phyloP scores from a whole-genome alignment of 2,329 filamentous ascomycete genomes.

The Exutisphaerella laricina region DNA sequence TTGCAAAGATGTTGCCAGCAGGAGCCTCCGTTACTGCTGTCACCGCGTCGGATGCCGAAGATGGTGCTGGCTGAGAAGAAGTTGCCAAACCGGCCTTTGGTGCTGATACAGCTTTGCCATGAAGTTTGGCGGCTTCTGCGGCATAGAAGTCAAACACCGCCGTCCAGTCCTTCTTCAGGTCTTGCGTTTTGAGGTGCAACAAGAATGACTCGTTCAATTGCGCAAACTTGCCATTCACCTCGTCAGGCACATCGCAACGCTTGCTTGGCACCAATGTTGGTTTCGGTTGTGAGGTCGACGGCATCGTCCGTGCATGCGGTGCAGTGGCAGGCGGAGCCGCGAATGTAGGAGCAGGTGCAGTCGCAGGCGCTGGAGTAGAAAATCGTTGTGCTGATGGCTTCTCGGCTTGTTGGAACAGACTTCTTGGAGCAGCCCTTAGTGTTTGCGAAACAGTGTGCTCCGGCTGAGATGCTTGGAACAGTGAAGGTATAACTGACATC shows the following conservation, averaged over 20 bases:
- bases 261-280: neutral
- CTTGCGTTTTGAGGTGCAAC: slow-evolving; percentile 23
- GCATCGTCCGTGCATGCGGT: slow-evolving; percentile 8
- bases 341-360: slow-evolving; percentile 9
- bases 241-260: slow-evolving; percentile 1
- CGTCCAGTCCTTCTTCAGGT: slow-evolving; percentile 27
- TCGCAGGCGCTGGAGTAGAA: slow-evolving; percentile 9
- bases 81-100: slow-evolving; percentile 1
- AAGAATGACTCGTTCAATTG: slow-evolving; percentile 27
- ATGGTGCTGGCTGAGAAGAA: neutral
- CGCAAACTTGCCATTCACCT: slow-evolving; percentile 17
- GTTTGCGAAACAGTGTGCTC: slow-evolving; percentile 1
- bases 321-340: slow-evolving; percentile 17
- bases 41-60: neutral
- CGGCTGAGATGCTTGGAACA: slow-evolving; percentile 7
- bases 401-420: neutral
- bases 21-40: neutral
- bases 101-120: slow-evolving; percentile 7
- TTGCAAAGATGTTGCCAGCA: slow-evolving; percentile 11
- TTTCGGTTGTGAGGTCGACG: neutral
- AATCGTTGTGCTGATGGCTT: slow-evolving; percentile 4
- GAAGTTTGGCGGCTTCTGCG: slow-evolving; percentile 22
- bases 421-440: neutral
- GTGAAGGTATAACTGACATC: slow-evolving; percentile 4
- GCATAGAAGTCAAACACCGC: slow-evolving; percentile 27